These are phyloP conservation scores for Obba rivulosa DNA, from an alignment of 768 basidiomycete species.

Conservation along the genomic window DNA sequence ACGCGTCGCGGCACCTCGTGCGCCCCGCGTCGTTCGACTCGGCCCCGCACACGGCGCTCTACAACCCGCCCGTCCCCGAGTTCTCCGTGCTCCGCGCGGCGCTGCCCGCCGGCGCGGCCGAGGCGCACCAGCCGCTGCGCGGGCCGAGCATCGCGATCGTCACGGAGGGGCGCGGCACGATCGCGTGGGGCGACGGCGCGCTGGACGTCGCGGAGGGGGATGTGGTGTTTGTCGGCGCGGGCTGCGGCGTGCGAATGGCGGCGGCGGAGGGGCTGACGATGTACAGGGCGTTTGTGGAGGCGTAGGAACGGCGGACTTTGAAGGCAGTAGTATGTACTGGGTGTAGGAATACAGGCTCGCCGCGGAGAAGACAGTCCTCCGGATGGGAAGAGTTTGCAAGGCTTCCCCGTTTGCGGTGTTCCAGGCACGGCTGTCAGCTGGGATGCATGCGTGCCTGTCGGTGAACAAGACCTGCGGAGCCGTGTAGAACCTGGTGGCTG, in stretches of 20 bases:
- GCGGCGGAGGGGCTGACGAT: constrained; percentile 40
- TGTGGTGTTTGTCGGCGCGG: constrained; percentile 81
- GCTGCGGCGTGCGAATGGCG: constrained; percentile 45
- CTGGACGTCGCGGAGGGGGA: constrained; percentile 56
- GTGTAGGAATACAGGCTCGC: no score
- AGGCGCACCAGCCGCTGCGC: constrained; percentile 55
- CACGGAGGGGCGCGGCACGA: constrained; percentile 57
- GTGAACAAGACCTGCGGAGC: no score
- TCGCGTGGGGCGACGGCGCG: constrained; percentile 41
- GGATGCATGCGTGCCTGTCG: no score
- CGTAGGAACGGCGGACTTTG: constrained; percentile 2
- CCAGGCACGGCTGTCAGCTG: no score
- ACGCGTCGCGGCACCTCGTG: constrained; percentile 66
- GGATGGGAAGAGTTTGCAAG: no score
- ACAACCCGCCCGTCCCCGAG: constrained; percentile 91
- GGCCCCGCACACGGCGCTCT: constrained; percentile 43
- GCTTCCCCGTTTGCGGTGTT: no score
- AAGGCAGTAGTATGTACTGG: neutral
- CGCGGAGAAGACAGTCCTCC: no score
- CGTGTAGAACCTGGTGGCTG: no score
- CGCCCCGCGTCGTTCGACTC: constrained; percentile 43
- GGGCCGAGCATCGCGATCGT: constrained; percentile 86
- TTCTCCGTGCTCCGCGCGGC: constrained; percentile 77
- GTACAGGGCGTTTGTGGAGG: constrained; percentile 69
- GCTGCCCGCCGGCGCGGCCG: constrained; percentile 38